A percentile compares a stretch with the other conserved stretches of the same genome.
Evolutionary conservation across 352 stramenopile genomes (phyloP).

Genomic region (Bremia lactucae): DNA sequence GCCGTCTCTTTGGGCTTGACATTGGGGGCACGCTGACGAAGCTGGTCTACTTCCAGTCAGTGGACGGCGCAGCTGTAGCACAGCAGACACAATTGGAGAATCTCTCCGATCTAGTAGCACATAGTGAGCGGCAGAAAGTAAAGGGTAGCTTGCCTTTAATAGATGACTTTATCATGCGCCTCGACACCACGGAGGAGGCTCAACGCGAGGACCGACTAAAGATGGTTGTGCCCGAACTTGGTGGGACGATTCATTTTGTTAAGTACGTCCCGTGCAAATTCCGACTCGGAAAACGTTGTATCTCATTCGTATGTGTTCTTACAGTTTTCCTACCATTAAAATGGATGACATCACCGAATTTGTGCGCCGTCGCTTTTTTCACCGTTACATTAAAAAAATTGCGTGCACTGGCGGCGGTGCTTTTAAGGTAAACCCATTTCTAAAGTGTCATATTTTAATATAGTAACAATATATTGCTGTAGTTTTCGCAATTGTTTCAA

Average conservation of each 20-base stretch:
- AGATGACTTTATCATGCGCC: conserved; percentile 37
- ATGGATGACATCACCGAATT: conserved; percentile 65
- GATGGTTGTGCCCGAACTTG: conserved; percentile 62
- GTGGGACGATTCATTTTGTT: conserved; percentile 93
- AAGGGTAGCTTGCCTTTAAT: conserved; percentile 46
- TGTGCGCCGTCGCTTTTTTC: conserved; percentile 68
- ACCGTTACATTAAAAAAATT: conserved; percentile 87
- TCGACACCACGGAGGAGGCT: conserved; percentile 32
- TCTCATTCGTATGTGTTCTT: conserved; percentile 2
- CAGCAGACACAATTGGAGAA: conserved; percentile 23
- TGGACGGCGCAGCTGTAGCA: conserved; percentile 17
- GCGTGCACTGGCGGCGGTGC: conserved; percentile 89
- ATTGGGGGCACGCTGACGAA: conserved; percentile 90
- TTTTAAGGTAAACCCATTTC: conserved; percentile 74
- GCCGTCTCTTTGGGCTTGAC: conserved; percentile 84
- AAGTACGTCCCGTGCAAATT: conserved; percentile 17
- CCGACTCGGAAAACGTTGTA: conserved; percentile 1
- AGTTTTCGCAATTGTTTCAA: conserved; percentile 78
- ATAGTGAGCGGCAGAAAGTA: conserved; percentile 7
- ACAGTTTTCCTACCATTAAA: conserved; percentile 55
- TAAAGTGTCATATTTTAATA: neutral
- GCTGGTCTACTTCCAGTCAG: conserved; percentile 89
- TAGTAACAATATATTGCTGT: conserved; percentile 1
- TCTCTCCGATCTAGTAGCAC: conserved; percentile 5
- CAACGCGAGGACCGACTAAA: conserved; percentile 48